phyloP scores from a whole-genome alignment of 192 early-diverging fungal species.

The Gaertneriomyces semiglobifer region DNA sequence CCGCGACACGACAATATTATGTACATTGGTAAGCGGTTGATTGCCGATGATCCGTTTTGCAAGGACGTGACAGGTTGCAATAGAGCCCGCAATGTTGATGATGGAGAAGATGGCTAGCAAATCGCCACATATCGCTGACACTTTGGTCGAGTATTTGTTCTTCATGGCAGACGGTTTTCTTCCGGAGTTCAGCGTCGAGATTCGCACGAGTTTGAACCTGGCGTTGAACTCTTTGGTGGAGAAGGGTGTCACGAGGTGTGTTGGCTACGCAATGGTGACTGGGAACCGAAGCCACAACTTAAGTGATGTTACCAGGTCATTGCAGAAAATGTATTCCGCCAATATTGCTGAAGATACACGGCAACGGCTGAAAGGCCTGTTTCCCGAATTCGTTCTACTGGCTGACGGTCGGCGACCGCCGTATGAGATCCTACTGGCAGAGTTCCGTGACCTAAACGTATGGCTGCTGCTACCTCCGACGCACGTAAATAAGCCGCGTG shows the following conservation, averaged over 20 bases:
- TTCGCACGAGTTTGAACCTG: slow-evolving; percentile 5
- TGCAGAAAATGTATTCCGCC: background rate
- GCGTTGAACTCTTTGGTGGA: slow-evolving; percentile 13
- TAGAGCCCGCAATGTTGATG: slow-evolving; percentile 23
- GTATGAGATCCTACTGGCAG: too few relatives aligned
- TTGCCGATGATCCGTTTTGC: background rate
- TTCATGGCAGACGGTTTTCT: slow-evolving; percentile 5
- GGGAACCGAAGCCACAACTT: background rate
- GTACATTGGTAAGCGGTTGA: slow-evolving; percentile 17
- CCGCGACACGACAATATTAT: slow-evolving; percentile 22
- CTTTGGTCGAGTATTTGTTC: slow-evolving; percentile 11
- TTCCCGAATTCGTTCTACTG: slow-evolving; percentile 1
- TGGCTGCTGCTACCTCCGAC: too few relatives aligned
- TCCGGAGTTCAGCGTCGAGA: background rate
- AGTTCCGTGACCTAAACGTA: too few relatives aligned
- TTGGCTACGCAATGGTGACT: background rate
- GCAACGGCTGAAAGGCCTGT: slow-evolving; percentile 12
- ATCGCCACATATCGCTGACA: slow-evolving; percentile 1
- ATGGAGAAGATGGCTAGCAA: slow-evolving; percentile 15
- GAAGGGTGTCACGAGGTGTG: slow-evolving; percentile 2
- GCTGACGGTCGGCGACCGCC: background rate
- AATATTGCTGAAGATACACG: background rate
- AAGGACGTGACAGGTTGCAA: background rate
- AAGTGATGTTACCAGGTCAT: background rate
- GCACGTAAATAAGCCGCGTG: too few relatives aligned